These are phyloP conservation scores for Dactylellina drechsleri DNA, from an alignment of 2,329 filamentous ascomycete species.

Conservation along the genomic window DNA sequence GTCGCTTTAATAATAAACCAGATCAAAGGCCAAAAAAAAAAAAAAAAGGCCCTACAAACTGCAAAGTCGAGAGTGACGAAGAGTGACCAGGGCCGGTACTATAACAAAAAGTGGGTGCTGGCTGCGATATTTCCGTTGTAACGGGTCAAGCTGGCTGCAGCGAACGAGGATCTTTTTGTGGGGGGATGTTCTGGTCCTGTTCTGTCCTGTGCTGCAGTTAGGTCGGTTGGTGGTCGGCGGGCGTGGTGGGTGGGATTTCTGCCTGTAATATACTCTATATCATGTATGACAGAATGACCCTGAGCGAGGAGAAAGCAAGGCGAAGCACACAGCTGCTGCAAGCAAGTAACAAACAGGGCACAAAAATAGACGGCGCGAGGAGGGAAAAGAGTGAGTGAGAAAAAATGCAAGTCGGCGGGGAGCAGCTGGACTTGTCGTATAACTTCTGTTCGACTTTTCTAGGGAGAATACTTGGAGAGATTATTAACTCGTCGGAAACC, in stretches of 20 bases:
- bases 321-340: constrained; percentile 28
- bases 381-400: constrained; percentile 3
- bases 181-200: neutral
- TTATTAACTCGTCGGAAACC: neutral
- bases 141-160: constrained; percentile 23
- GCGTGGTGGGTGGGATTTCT: constrained; percentile 30
- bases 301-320: constrained; percentile 29
- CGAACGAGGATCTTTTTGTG: constrained; percentile 39
- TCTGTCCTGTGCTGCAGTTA: too few relatives aligned
- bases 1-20: constrained; percentile 50
- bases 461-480: constrained; percentile 12
- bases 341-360: constrained; percentile 40
- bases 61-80: constrained; percentile 35
- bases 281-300: constrained; percentile 34
- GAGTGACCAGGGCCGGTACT: constrained; percentile 30
- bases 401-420: neutral
- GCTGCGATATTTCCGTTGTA: constrained; percentile 50
- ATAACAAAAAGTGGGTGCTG: constrained; percentile 11
- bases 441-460: neutral
- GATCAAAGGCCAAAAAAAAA: constrained; percentile 10
- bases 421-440: neutral
- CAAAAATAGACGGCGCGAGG: constrained; percentile 50
- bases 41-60: constrained; percentile 2
- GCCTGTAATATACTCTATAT: constrained; percentile 24
- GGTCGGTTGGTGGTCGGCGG: too few relatives aligned